Conservation (phyloP, 306 rosid genomes). For the Begonia peltatifolia region DNA sequence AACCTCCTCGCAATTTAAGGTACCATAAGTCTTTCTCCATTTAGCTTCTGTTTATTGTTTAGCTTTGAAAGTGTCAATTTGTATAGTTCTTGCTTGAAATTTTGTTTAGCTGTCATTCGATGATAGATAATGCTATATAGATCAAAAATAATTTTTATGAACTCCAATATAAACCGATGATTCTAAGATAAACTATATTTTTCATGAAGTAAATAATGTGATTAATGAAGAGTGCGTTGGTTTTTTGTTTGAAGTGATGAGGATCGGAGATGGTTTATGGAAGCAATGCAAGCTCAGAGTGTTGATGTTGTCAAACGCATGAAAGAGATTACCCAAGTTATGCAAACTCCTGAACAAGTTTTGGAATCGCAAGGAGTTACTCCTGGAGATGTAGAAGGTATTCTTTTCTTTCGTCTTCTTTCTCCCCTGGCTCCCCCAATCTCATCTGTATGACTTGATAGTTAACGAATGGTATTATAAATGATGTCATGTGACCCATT, state of each 20-base stretch:
- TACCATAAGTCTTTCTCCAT: neutral
- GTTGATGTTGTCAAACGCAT: constrained; percentile 77
- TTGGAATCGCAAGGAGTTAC: constrained; percentile 81
- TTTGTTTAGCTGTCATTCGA: neutral
- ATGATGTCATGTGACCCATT: too few relatives aligned
- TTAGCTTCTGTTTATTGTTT: neutral
- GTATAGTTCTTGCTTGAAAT: neutral
- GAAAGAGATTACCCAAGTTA: constrained; percentile 82
- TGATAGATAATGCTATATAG: neutral
- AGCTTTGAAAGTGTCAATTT: neutral
- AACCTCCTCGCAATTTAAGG: constrained; percentile 52
- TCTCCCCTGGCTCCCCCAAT: neutral
- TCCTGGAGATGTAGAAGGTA: constrained; percentile 67
- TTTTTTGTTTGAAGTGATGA: constrained; percentile 46
- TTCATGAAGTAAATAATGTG: neutral
- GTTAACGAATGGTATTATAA: too few relatives aligned
- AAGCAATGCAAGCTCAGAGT: constrained; percentile 75
- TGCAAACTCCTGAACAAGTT: constrained; percentile 79
- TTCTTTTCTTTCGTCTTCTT: neutral
- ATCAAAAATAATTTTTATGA: neutral
- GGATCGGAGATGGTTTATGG: constrained; percentile 85
- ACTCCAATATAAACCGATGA: too few relatives aligned
- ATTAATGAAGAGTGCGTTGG: constrained; percentile 1
- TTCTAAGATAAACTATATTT: too few relatives aligned
- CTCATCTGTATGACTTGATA: neutral